Evolutionary conservation across 2,329 filamentous ascomycete species (phyloP), one percentile per base, ranked within the genome.

Genomic region (Eutypa lata): DNA sequence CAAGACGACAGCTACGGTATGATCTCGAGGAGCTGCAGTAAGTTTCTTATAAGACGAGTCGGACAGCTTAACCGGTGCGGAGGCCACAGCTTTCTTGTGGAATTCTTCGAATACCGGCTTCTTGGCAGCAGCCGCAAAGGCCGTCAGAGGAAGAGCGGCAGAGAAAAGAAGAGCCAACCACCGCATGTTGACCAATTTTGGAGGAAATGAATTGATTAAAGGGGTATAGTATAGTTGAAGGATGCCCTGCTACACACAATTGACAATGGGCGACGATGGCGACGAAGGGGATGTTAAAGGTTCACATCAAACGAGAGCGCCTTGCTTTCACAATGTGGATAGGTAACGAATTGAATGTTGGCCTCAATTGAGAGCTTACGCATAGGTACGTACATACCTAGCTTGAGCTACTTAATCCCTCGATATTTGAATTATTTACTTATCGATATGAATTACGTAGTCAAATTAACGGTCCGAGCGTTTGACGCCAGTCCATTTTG

Each of bases 1-100:
- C 59, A 99, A 76, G 14, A 99, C 82, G 3, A 99, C 82, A 2
- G 86, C 87, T 26, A 89, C 81, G 38, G 86, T 86, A 71, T 97
- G 96, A 73, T 99, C 89, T 61, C 94, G 85, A 13, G 92, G 91
- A 1, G 82, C 74, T 16, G 83, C 75, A 3, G 90, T 96, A 61
- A 97, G 75, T 60, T 89, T 82, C 61, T 82, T 80, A 78, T 94
- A 99, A 47, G 80, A 77, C 22, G 75, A 73, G 70, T 96, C 91
- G 70, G 87, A 81, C 61, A 99, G 84, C 75, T 90, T 90, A 67
- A 96, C 65, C 5, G 91, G 87, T 24, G 81, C 73, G 3, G 82
- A 81, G 43, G 79, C 76, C 53, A 86, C 79, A 53, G 88, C 78
- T 69, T 91, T 86, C 59, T 82, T 68, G 68, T 88, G 84, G 74